Evolutionary conservation across 768 basidiomycete species (phyloP).

Genomic region (Floccularia luteovirens): DNA sequence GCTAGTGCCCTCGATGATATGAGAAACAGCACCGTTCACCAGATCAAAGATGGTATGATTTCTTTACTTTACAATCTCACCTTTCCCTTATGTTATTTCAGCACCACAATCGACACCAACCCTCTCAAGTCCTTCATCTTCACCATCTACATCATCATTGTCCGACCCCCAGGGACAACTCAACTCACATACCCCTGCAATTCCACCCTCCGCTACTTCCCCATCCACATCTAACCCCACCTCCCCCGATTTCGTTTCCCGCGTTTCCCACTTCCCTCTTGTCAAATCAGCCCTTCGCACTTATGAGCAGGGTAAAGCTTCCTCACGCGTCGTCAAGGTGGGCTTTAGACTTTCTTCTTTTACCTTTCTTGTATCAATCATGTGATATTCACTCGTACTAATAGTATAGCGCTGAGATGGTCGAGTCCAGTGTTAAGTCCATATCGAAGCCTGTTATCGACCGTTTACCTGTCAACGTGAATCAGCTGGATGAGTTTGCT

Average conservation of each 20-base stretch:
- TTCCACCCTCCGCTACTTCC: not conserved
- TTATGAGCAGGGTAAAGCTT: slow-evolving; percentile 80
- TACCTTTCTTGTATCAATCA: slow-evolving; percentile 10
- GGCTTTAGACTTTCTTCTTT: slow-evolving; percentile 10
- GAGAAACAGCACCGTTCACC: slow-evolving; percentile 33
- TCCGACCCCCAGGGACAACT: slow-evolving; percentile 2
- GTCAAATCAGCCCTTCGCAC: slow-evolving; percentile 65
- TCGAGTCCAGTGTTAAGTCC: slow-evolving; percentile 77
- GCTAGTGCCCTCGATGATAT: slow-evolving; percentile 73
- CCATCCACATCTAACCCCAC: slow-evolving; percentile 12
- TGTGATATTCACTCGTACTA: slow-evolving; percentile 11
- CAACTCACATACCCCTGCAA: not conserved
- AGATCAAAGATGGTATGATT: not conserved
- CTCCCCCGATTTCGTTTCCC: slow-evolving; percentile 27
- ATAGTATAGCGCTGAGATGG: slow-evolving; percentile 85
- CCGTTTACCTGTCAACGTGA: slow-evolving; percentile 65
- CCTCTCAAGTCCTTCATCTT: slow-evolving; percentile 3
- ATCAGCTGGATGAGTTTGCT: slow-evolving; percentile 80
- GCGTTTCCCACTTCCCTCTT: slow-evolving; percentile 65
- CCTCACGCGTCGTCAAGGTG: slow-evolving; percentile 82
- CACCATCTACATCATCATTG: slow-evolving; percentile 8
- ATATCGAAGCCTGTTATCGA: slow-evolving; percentile 80
- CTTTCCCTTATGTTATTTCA: slow-evolving; percentile 2
- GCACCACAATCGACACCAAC: slow-evolving; percentile 1
- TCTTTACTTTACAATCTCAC: not conserved